Base-by-base conservation (phyloP, 768 basidiomycete genomes). In the Hericium rajendrae region DNA sequence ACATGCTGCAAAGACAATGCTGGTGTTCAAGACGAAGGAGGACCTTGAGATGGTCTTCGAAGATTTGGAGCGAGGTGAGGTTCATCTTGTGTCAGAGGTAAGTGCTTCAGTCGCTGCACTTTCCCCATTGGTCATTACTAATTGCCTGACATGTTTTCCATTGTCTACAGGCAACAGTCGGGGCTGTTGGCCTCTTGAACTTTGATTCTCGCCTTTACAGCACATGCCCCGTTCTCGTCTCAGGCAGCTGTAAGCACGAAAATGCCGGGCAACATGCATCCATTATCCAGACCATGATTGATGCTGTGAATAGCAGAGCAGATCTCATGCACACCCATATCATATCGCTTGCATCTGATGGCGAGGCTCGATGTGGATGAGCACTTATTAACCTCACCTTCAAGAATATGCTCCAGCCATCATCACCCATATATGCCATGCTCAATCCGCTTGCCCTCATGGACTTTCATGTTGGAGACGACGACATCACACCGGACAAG, bases 131-230 rank as follows among this genome's bases (percentile, higher is more conserved):
- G n/a, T n/a, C n/a, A n/a, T n/a, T n/a, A n/a, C n/a, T n/a, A n/a
- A n/a, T n/a, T n/a, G n/a, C n/a, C n/a, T n/a, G n/a, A n/a, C n/a
- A n/a, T n/a, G n/a, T n/a, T n/a, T n/a, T n/a, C n/a, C n/a, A n/a
- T n/a, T n/a, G n/a, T n/a, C n/a, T n/a, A n/a, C 24, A 58, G 57
- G 53, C 57, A 3, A 58, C 57, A 1, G 18, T 58, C 4, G 57
- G 57, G 10, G 48, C 53, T 0, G 39, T 58, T n/a, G 39, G 43
- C 2, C 4, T 58, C 1, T 26, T 54, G 1, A 12, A 16, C 13
- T 8, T 9, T 2, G 20, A 46, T 4, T 9, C 8, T 6, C 18
- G 18, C 15, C 52, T 58, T 13, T 58, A 58, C 10, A 54, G 57
- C 40, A 48, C 53, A 0, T 10, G n/a, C 2, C 57, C 53, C 0